Base-by-base conservation (phyloP, 2,329 filamentous ascomycete species). In the Metarhizium robertsii region DNA sequence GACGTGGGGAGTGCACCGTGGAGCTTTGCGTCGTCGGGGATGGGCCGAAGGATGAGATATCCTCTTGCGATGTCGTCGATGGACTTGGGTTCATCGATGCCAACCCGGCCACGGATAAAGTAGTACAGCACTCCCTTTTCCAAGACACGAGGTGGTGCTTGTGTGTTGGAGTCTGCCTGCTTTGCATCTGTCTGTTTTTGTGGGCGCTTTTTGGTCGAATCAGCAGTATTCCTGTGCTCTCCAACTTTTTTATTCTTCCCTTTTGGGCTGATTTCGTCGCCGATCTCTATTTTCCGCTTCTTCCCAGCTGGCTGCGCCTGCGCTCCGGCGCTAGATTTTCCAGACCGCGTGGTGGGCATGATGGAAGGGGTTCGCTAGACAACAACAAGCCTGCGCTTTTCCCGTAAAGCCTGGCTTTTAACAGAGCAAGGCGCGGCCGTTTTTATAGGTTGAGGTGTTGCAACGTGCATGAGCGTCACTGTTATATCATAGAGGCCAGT, bases 51-150 rank as follows among this genome's bases (percentile, higher is more conserved):
- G 14, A 95, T 79, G 63, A 96, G 85, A 73, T 87, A 92, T 59
- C 80, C 90, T 51, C 90, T 85, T 46, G 87, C 83, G 51, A 95
- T 80, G 53, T 96, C 90, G 45, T 79, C 72, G 1, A 92, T 76
- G 49, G 79, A 78, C 18, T 85, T 78, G 0, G 90, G 85, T 6
- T 88, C 78, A 4, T 90, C 81, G 30, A 88, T 78, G 52, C 83
- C 82, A 42, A 96, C 88, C 13, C 90, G 85, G 7, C 84, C 84
- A 18, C 91, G 85, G 64, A 87, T 86, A 75, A 95, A 95, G 78
- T 95, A 95, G 75, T 95, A 95, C 61, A 96, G 85, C 62, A 94
- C 80, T 3, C 91, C 91, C 65, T 94, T 95, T 66, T 96, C 91
- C 2, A 95, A 77, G 29, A 95, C 83, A 6, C 6, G 7, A 1